phyloP scores from a whole-genome alignment of 2,329 filamentous ascomycete genomes.

The Endocalyx cinctus region DNA sequence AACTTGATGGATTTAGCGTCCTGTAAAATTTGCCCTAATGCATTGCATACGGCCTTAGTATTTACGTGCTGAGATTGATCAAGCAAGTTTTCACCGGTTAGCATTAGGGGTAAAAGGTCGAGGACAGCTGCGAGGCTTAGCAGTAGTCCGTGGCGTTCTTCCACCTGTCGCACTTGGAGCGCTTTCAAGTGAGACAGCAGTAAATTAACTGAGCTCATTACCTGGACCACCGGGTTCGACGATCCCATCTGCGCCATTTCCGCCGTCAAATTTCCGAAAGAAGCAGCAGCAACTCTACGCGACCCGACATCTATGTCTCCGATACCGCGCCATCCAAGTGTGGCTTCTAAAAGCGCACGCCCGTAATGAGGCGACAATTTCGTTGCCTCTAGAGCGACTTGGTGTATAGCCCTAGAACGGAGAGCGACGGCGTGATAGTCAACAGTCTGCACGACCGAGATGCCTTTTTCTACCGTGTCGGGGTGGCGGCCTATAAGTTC shows the following conservation, averaged over 20 bases:
- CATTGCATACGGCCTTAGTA: conserved; percentile 19
- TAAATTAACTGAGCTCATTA: conserved; percentile 33
- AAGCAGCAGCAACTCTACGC: conserved; percentile 64
- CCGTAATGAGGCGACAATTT: conserved; percentile 66
- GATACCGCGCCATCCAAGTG: conserved; percentile 85
- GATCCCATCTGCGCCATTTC: conserved; percentile 29
- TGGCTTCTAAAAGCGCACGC: conserved; percentile 61
- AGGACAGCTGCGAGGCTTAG: conserved; percentile 57
- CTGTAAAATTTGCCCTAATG: conserved; percentile 33
- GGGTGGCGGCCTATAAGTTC: conserved; percentile 92
- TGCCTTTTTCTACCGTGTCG: conserved; percentile 75
- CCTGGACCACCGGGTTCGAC: conserved; percentile 18
- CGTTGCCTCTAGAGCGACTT: conserved; percentile 68
- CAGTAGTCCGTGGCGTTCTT: conserved; percentile 65
- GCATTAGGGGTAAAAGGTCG: conserved; percentile 38
- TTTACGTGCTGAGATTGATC: conserved; percentile 9
- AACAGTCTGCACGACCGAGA: conserved; percentile 79
- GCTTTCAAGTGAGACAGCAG: conserved; percentile 40
- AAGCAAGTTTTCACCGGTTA: conserved; percentile 3
- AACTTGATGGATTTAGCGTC: conserved; percentile 39
- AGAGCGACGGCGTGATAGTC: conserved; percentile 92
- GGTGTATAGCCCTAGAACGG: conserved; percentile 73
- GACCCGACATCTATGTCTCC: conserved; percentile 71
- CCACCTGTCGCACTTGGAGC: conserved; percentile 55
- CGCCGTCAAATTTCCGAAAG: conserved; percentile 58